phyloP scores from a whole-genome alignment of 1,284 basidiomycete genomes.

The Puccinia coronata region DNA sequence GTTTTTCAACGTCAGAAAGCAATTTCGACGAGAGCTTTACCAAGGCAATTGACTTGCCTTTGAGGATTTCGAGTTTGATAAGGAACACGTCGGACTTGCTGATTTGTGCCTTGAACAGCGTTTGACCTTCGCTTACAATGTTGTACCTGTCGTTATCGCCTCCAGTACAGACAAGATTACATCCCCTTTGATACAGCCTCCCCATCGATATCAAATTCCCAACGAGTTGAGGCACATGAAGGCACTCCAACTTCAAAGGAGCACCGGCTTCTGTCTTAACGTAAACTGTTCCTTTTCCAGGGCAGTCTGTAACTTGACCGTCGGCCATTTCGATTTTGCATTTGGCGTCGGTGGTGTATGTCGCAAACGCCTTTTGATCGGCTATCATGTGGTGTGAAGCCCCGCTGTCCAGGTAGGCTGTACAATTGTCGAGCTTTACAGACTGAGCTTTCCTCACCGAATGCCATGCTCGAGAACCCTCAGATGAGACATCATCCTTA shows the following conservation, averaged over 20 bases:
- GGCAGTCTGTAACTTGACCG: not conserved
- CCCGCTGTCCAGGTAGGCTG: conserved; percentile 2
- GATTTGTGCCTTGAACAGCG: not conserved
- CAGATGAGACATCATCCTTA: not conserved
- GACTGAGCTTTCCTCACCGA: not conserved
- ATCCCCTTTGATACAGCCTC: not conserved
- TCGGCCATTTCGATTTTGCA: not conserved
- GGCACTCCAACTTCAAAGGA: not conserved
- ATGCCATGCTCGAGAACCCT: not conserved
- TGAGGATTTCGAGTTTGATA: not conserved
- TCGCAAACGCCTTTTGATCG: not conserved
- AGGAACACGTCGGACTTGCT: not conserved
- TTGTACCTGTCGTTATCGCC: not conserved
- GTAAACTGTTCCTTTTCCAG: not conserved
- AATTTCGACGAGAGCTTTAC: not conserved
- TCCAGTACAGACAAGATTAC: not conserved
- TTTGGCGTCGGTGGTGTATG: not conserved
- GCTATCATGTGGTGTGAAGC: conserved; percentile 18
- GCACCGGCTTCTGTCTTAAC: not conserved
- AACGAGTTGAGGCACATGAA: conserved; percentile 15
- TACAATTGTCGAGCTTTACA: not conserved
- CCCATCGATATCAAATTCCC: conserved; percentile 5
- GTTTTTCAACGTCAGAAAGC: not conserved
- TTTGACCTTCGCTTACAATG: not conserved
- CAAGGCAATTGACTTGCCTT: not conserved